phyloP scores from a whole-genome alignment of 257 asterid species.

The Cordia subcordata region DNA sequence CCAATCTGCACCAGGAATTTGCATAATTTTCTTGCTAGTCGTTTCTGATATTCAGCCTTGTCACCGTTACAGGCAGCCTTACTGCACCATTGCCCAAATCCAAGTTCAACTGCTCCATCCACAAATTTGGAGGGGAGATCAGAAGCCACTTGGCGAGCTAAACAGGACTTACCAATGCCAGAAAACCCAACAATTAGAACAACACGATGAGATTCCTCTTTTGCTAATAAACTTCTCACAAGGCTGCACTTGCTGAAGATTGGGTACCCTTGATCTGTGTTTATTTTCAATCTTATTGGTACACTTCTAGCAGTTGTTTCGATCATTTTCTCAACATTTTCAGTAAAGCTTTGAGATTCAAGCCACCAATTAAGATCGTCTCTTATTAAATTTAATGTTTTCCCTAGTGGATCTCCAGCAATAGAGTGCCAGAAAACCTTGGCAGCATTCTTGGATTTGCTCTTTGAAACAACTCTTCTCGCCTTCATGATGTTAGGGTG shows the following conservation, averaged over 20 bases:
- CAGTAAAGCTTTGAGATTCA: slow-evolving; percentile 21
- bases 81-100: slow-evolving; percentile 34
- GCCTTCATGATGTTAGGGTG: slow-evolving; percentile 30
- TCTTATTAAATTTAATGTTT: slow-evolving; percentile 20
- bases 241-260: slow-evolving; percentile 19
- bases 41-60: slow-evolving; percentile 30
- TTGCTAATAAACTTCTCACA: slow-evolving; percentile 18
- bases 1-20: slow-evolving; percentile 33
- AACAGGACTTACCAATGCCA: slow-evolving; percentile 32
- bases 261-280: slow-evolving; percentile 27
- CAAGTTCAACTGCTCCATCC: slow-evolving; percentile 34
- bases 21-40: slow-evolving; percentile 27
- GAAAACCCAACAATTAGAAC: slow-evolving; percentile 31
- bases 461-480: slow-evolving; percentile 22
- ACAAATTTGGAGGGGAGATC: slow-evolving; percentile 24
- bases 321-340: slow-evolving; percentile 22
- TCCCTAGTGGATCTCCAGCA: slow-evolving; percentile 32
- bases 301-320: slow-evolving; percentile 23
- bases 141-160: slow-evolving; percentile 40
- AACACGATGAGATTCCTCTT: slow-evolving; percentile 16
- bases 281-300: slow-evolving; percentile 18
- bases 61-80: slow-evolving; percentile 22
- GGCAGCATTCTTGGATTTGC: slow-evolving; percentile 24
- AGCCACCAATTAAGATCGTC: slow-evolving; percentile 33
- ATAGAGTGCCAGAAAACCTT: slow-evolving; percentile 27